Conservation (phyloP, 2,329 filamentous ascomycete genomes). For the Biscogniauxia marginata region DNA sequence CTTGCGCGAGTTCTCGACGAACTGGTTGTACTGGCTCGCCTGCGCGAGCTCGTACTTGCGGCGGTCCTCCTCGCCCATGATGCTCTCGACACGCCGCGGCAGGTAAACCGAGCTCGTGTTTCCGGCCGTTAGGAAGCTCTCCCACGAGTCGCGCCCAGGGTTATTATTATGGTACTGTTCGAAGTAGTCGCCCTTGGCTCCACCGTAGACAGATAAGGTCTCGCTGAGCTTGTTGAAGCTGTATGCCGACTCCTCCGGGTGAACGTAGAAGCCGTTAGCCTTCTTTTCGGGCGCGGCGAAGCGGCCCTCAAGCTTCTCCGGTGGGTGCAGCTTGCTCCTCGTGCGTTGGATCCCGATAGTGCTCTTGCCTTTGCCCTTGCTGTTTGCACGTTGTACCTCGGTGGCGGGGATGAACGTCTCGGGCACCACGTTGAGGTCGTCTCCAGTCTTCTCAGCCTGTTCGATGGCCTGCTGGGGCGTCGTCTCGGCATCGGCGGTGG, state of each 20-base stretch:
- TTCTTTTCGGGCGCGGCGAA: conserved; percentile 72
- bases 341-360: conserved; percentile 41
- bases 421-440: conserved; percentile 86
- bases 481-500: conserved; percentile 70
- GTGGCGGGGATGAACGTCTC: conserved; percentile 73
- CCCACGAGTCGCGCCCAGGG: conserved; percentile 64
- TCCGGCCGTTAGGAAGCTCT: conserved; percentile 62
- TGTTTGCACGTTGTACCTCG: conserved; percentile 42
- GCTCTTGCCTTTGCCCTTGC: conserved; percentile 30
- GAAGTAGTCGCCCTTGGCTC: conserved; percentile 43
- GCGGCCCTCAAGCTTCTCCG: conserved; percentile 71
- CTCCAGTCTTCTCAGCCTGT: conserved; percentile 71
- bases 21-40: conserved; percentile 45
- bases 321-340: conserved; percentile 66
- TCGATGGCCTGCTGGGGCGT: conserved; percentile 83
- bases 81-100: conserved; percentile 68
- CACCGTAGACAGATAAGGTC: conserved; percentile 3
- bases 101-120: conserved; percentile 59
- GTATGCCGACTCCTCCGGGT: conserved; percentile 65
- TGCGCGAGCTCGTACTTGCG: conserved; percentile 72
- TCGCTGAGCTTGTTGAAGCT: conserved; percentile 45
- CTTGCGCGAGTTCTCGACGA: conserved; percentile 32
- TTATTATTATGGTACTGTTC: too few species aligned
- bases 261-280: conserved; percentile 67
- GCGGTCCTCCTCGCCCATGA: conserved; percentile 77